phyloP scores from a whole-genome alignment of 768 basidiomycete species.

The Leccinum incarnatum region DNA sequence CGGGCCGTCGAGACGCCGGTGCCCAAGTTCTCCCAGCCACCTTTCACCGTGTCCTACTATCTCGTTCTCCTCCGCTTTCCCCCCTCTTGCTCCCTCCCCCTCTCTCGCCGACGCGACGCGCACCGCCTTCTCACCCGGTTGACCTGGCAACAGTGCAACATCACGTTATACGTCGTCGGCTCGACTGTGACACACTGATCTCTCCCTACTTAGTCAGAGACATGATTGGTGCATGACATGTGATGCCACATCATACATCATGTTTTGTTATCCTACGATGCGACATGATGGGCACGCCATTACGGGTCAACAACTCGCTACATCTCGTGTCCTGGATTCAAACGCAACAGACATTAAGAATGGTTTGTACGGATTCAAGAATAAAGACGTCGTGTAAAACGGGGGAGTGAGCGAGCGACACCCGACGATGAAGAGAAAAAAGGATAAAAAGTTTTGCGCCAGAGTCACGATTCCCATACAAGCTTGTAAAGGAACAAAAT shows the following conservation, averaged over 20 bases:
- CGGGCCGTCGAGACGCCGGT: neutral
- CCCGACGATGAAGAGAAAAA: neutral
- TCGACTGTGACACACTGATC: neutral
- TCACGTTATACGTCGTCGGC: neutral
- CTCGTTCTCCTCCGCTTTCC: neutral
- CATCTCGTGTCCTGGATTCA: neutral
- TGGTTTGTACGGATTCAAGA: neutral
- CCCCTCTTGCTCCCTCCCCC: neutral
- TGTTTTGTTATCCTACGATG: neutral
- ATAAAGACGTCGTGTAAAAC: conserved; percentile 1
- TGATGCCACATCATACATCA: neutral
- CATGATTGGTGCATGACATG: neutral
- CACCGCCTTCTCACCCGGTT: neutral
- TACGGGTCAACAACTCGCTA: neutral
- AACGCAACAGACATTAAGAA: neutral
- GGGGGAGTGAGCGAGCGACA: conserved; percentile 1
- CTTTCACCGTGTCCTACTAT: neutral
- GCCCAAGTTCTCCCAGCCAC: neutral
- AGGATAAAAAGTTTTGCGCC: neutral
- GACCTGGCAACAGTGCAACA: neutral
- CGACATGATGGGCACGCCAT: too few species aligned
- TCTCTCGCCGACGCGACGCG: neutral
- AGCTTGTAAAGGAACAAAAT: neutral
- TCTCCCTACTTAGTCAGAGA: neutral
- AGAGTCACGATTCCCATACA: neutral